Conservation (phyloP, 192 early-diverging fungal species). For the Umbelopsis sp. region DNA sequence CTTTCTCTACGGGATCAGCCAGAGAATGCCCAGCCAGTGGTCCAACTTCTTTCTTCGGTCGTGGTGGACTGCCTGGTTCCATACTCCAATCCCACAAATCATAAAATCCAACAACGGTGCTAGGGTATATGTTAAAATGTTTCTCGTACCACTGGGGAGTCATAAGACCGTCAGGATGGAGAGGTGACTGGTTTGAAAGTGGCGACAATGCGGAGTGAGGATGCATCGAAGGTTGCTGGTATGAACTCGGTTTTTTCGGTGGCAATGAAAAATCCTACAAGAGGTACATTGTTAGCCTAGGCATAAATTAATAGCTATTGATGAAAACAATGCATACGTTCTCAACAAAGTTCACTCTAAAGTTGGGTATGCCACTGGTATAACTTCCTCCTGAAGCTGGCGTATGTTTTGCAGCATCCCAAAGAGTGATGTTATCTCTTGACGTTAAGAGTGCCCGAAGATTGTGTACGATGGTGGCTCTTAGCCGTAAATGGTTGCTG, state of each 20-base stretch:
- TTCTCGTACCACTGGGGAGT: conserved; percentile 67
- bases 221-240: conserved; percentile 4
- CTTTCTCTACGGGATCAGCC: conserved; percentile 61
- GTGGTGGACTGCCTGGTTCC: conserved; percentile 20
- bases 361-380: conserved; percentile 2
- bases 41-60: conserved; percentile 30
- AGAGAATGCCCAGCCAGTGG: conserved; percentile 37
- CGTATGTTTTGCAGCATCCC: conserved; percentile 12
- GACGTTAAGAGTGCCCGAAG: conserved; percentile 5
- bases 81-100: conserved; percentile 62
- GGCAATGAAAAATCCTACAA: conserved; percentile 12
- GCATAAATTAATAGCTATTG: background rate
- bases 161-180: conserved; percentile 88
- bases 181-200: conserved; percentile 61
- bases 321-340: background rate
- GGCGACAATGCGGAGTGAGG: conserved; percentile 72
- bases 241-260: background rate
- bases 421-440: background rate
- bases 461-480: conserved; percentile 10
- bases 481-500: conserved; percentile 1
- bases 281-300: background rate
- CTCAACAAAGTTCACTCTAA: conserved; percentile 5
- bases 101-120: conserved; percentile 70
- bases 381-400: conserved; percentile 4
- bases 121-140: conserved; percentile 65